A percentile compares a stretch with the other conserved stretches of the same genome.
Evolutionary conservation across 2,329 filamentous ascomycete genomes (phyloP).

Genomic region (Didymella sp.): DNA sequence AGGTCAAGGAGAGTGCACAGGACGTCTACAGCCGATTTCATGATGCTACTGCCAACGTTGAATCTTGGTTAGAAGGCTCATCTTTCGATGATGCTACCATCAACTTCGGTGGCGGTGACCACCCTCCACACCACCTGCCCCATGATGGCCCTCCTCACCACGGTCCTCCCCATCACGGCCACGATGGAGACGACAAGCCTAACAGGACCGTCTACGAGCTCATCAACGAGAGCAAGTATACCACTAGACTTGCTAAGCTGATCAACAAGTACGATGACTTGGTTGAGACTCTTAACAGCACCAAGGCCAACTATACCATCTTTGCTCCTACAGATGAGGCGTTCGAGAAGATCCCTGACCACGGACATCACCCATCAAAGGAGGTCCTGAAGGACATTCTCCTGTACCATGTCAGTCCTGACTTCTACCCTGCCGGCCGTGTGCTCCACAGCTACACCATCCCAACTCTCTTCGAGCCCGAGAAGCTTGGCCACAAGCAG

Average conservation of each 20-base stretch:
- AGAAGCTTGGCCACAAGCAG: conserved; percentile 63
- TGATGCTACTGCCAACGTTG: conserved; percentile 54
- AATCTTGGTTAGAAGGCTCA: conserved; percentile 56
- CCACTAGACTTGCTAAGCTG: conserved; percentile 77
- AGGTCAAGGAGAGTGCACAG: conserved; percentile 48
- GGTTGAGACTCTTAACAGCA: conserved; percentile 76
- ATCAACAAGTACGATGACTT: conserved; percentile 76
- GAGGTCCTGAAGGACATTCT: conserved; percentile 73
- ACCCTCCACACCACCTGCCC: conserved; percentile 37
- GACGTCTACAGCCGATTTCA: conserved; percentile 52
- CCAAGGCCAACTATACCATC: conserved; percentile 75
- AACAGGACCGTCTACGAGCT: conserved; percentile 82
- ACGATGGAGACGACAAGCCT: conserved; percentile 53
- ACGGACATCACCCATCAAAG: conserved; percentile 68
- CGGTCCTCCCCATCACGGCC: conserved; percentile 48
- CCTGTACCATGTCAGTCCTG: conserved; percentile 75
- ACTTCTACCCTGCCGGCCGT: conserved; percentile 69
- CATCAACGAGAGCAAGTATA: conserved; percentile 77
- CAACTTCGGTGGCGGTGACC: conserved; percentile 45
- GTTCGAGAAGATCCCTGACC: conserved; percentile 69
- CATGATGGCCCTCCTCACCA: conserved; percentile 40
- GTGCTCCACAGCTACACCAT: conserved; percentile 77
- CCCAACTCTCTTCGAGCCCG: conserved; percentile 71
- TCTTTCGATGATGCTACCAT: conserved; percentile 45
- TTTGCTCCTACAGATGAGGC: conserved; percentile 82